Conservation (phyloP, 768 basidiomycete genomes). For the Antrodiella citrinella region DNA sequence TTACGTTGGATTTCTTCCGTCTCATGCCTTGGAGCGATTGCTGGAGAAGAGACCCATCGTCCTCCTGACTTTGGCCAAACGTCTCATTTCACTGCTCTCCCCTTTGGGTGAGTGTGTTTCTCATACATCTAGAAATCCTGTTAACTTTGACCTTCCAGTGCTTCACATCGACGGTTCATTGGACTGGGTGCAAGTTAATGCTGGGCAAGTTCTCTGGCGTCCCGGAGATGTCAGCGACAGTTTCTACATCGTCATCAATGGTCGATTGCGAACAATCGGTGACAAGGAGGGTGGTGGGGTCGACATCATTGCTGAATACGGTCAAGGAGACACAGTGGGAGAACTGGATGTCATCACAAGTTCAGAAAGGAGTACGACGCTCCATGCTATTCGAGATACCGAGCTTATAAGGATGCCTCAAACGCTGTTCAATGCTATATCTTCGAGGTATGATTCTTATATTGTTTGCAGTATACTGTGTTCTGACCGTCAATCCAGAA, state of each 20-base stretch:
- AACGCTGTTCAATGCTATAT: constrained; percentile 96
- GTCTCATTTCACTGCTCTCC: constrained; percentile 90
- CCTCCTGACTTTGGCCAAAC: constrained; percentile 88
- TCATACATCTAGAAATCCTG: neutral
- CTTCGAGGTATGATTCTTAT: constrained; percentile 57
- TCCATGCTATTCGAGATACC: constrained; percentile 97
- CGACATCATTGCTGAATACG: constrained; percentile 85
- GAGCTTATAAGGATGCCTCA: constrained; percentile 96
- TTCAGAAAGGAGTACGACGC: constrained; percentile 76
- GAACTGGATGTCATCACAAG: constrained; percentile 97
- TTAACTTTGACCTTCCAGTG: constrained; percentile 40
- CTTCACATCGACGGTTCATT: constrained; percentile 94
- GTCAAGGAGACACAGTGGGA: constrained; percentile 94
- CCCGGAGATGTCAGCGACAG: constrained; percentile 88
- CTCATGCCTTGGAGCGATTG: constrained; percentile 79
- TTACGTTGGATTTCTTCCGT: constrained; percentile 94
- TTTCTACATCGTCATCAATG: constrained; percentile 98
- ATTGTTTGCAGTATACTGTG: too few relatives aligned
- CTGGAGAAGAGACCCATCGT: constrained; percentile 95
- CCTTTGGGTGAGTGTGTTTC: constrained; percentile 59
- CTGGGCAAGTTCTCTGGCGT: constrained; percentile 92
- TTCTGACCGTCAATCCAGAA: constrained; percentile 31
- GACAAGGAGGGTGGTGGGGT: constrained; percentile 74
- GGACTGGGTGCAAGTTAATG: constrained; percentile 97
- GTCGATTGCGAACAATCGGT: constrained; percentile 83